phyloP scores from a whole-genome alignment of 306 rosid genomes.

The Begonia masoniana region DNA sequence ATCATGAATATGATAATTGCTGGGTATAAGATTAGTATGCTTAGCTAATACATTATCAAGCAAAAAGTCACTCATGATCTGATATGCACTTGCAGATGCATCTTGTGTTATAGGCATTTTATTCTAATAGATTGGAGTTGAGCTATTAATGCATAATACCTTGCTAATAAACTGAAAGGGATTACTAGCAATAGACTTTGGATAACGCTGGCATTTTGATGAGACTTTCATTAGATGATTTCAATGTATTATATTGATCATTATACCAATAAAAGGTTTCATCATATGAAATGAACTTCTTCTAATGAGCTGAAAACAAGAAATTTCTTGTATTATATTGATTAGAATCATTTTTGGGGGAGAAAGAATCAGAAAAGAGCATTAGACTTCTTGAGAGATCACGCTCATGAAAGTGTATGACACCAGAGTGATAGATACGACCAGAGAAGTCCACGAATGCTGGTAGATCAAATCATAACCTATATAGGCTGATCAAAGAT shows the following conservation, averaged over 20 bases:
- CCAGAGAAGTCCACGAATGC: constrained; percentile 5
- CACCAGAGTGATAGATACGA: constrained; percentile 1
- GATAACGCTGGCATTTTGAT: no score
- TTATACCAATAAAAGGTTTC: background rate
- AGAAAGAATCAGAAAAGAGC: background rate
- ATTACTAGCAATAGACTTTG: background rate
- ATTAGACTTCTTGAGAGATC: constrained; percentile 1
- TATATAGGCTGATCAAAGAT: constrained; percentile 1
- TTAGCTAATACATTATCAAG: background rate
- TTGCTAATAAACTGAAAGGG: background rate
- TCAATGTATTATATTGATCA: no score
- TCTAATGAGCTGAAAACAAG: background rate
- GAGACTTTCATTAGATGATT: no score
- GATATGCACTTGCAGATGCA: background rate
- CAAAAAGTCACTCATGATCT: background rate
- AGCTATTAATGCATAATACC: background rate
- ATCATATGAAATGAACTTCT: background rate
- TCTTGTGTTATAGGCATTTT: background rate
- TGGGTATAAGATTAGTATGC: background rate
- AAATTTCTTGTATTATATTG: background rate
- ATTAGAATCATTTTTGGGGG: background rate
- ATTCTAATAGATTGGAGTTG: background rate
- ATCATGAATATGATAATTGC: background rate
- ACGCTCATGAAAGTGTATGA: constrained; percentile 4
- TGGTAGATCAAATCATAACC: constrained; percentile 2